Conservation (phyloP, 331 rosid genomes). For the Malus hybrid region DNA sequence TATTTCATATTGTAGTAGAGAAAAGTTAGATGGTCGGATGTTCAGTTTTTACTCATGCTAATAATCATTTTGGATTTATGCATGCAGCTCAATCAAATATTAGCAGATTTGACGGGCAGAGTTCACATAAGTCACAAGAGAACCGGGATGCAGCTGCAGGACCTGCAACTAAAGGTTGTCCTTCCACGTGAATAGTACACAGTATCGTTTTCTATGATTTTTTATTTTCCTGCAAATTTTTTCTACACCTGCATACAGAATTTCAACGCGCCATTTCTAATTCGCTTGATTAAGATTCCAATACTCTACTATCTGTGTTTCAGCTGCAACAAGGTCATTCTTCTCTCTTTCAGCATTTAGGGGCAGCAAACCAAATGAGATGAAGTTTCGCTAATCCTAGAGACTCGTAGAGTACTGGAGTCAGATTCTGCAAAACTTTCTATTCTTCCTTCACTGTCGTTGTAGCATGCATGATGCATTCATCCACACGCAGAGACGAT, state of each 20-base stretch:
- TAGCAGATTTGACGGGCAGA: slow-evolving; percentile 45
- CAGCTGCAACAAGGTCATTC: slow-evolving; percentile 79
- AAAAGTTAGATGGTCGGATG: neutral
- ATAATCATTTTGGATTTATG: slow-evolving; percentile 7
- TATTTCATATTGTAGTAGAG: neutral
- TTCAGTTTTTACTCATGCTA: neutral
- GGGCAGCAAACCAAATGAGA: slow-evolving; percentile 66
- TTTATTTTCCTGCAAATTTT: neutral
- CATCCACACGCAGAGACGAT: too few relatives aligned
- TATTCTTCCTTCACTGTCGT: neutral
- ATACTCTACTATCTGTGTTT: slow-evolving; percentile 27
- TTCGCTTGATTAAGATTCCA: neutral
- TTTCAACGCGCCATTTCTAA: neutral
- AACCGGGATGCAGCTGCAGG: slow-evolving; percentile 42
- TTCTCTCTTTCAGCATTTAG: slow-evolving; percentile 98
- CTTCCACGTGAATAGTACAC: slow-evolving; percentile 9
- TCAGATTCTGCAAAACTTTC: neutral
- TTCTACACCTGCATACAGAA: neutral
- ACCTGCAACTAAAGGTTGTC: slow-evolving; percentile 64
- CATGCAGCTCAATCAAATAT: slow-evolving; percentile 41
- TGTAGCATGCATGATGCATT: too few relatives aligned
- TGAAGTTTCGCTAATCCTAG: slow-evolving; percentile 32
- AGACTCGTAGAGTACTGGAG: slow-evolving; percentile 2
- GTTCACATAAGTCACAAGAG: slow-evolving; percentile 49
- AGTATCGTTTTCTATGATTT: neutral